phyloP scores from a whole-genome alignment of 2,329 filamentous ascomycete species.

The Lecanoromycetidae sp. region DNA sequence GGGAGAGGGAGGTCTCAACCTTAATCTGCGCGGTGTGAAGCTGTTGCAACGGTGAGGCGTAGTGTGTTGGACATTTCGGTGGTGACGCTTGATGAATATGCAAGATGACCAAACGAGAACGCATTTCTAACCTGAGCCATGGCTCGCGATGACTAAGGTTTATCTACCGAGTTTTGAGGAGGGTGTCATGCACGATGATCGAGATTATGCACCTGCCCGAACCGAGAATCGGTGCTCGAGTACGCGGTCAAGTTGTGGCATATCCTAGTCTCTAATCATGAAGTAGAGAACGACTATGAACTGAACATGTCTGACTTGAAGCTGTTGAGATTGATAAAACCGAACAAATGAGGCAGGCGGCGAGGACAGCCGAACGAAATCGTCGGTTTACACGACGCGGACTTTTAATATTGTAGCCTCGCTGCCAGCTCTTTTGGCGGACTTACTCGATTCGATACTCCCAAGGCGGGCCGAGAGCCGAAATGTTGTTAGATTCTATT shows the following conservation, averaged over 20 bases:
- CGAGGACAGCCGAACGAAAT: neutral
- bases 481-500: neutral
- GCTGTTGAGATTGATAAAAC: no score
- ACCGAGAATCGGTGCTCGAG: neutral
- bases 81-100: constrained; percentile 3
- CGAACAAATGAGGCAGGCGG: neutral
- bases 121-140: neutral
- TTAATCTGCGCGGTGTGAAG: neutral
- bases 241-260: neutral
- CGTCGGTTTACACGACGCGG: no score
- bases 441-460: neutral
- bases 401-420: no score
- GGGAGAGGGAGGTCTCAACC: neutral
- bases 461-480: neutral
- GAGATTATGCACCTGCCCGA: constrained; percentile 1
- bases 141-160: neutral
- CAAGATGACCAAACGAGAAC: neutral
- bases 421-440: neutral
- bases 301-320: no score
- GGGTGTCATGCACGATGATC: constrained; percentile 1
- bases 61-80: neutral
- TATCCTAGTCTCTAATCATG: neutral
- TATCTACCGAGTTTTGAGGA: neutral
- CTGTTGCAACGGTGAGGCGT: neutral
- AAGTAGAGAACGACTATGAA: no score